Conservation (phyloP, 371 early-diverging fungal species). For the Fennellomyces sp. region DNA sequence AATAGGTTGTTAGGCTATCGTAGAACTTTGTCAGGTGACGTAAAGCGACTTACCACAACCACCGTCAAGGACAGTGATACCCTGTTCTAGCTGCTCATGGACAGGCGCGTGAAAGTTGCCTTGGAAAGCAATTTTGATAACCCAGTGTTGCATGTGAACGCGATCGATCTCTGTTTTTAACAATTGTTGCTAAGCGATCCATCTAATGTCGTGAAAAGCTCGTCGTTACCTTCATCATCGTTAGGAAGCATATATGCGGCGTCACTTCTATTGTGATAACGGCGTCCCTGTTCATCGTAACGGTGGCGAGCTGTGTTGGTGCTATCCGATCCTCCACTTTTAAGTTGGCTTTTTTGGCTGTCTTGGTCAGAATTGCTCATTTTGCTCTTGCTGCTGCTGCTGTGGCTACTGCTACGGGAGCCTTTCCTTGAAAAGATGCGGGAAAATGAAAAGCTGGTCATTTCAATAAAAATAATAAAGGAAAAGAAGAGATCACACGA, state of each 20-base stretch:
- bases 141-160: slow-evolving; percentile 4
- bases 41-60: slow-evolving; percentile 27
- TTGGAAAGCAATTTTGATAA: background rate
- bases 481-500: no score
- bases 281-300: slow-evolving; percentile 45
- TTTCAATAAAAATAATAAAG: background rate
- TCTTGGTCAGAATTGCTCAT: background rate
- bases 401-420: background rate
- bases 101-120: slow-evolving; percentile 10
- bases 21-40: no score
- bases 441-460: background rate
- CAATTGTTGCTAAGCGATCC: background rate
- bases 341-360: background rate
- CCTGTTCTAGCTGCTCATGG: slow-evolving; percentile 15
- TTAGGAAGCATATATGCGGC: slow-evolving; percentile 57
- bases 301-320: slow-evolving; percentile 17
- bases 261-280: slow-evolving; percentile 40
- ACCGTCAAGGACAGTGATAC: slow-evolving; percentile 20
- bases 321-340: background rate
- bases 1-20: no score
- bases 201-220: background rate
- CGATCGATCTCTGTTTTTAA: slow-evolving; percentile 3
- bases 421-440: background rate
- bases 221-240: slow-evolving; percentile 42
- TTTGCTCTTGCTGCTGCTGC: background rate